phyloP scores from a whole-genome alignment of 2,329 filamentous ascomycete species.

The Sporothrix protearum region DNA sequence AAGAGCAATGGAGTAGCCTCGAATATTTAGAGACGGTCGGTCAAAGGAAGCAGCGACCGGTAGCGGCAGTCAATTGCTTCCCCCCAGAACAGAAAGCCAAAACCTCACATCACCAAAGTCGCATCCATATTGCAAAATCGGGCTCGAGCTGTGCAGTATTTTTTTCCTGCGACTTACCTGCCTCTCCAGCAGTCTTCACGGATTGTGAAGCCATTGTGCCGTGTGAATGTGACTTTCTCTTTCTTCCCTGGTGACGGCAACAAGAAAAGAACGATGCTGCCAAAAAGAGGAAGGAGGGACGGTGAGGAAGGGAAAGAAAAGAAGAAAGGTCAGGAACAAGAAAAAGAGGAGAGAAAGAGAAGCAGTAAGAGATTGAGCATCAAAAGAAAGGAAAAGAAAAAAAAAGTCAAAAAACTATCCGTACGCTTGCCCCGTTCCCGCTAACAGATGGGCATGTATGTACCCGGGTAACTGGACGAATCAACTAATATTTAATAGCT shows the following conservation, averaged over 20 bases:
- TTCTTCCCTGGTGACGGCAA: constrained; percentile 26
- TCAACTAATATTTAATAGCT: constrained; percentile 21
- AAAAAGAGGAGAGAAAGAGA: constrained; percentile 13
- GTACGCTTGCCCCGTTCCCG: constrained; percentile 18
- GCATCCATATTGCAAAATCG: neutral
- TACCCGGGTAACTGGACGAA: constrained; percentile 21
- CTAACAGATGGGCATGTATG: constrained; percentile 21
- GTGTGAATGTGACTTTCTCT: constrained; percentile 22
- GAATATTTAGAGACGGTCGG: neutral
- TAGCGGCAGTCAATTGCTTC: neutral
- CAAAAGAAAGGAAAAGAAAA: constrained; percentile 18
- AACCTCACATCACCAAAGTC: constrained; percentile 1
- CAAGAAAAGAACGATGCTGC: neutral
- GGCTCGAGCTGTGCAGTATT: neutral
- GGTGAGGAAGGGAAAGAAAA: neutral
- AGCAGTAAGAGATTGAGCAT: constrained; percentile 10
- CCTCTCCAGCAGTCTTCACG: constrained; percentile 30
- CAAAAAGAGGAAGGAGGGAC: neutral
- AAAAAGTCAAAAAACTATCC: constrained; percentile 12
- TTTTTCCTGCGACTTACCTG: constrained; percentile 27
- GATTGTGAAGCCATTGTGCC: constrained; percentile 28
- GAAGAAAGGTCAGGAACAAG: constrained; percentile 6
- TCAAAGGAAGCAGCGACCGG: neutral
- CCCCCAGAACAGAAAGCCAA: neutral
- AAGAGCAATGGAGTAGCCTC: constrained; percentile 1